Evolutionary conservation across 768 basidiomycete genomes (phyloP).

Genomic region (Holtermannia corniformis): DNA sequence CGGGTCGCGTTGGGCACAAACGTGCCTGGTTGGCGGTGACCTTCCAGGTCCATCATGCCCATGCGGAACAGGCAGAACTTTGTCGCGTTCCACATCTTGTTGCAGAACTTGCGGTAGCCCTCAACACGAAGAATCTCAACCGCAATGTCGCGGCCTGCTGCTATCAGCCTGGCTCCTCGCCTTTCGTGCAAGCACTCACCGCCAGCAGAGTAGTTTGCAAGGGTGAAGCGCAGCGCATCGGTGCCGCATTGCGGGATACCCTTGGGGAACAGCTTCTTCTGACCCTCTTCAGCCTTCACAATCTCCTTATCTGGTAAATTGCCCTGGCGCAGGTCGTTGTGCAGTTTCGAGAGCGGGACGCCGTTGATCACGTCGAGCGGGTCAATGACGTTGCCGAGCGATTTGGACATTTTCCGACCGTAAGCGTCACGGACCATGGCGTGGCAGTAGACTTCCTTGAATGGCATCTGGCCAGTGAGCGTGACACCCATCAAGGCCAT

Average conservation of each 20-base stretch:
- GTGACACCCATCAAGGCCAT: slow-evolving; percentile 90
- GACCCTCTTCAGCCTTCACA: slow-evolving; percentile 76
- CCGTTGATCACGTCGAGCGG: slow-evolving; percentile 92
- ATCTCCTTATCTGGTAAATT: slow-evolving; percentile 93
- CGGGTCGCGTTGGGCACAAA: slow-evolving; percentile 65
- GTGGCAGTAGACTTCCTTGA: slow-evolving; percentile 91
- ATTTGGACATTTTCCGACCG: slow-evolving; percentile 98
- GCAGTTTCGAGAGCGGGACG: slow-evolving; percentile 63
- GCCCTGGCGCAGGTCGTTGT: slow-evolving; percentile 75
- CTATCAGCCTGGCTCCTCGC: not conserved
- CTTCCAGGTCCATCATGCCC: slow-evolving; percentile 48
- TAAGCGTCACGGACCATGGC: slow-evolving; percentile 99
- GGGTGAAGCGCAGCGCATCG: slow-evolving; percentile 86
- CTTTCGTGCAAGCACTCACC: slow-evolving; percentile 47
- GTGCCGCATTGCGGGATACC: slow-evolving; percentile 98
- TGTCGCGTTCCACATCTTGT: slow-evolving; percentile 98
- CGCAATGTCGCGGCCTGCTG: slow-evolving; percentile 85
- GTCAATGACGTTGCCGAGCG: slow-evolving; percentile 94
- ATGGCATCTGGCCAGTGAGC: slow-evolving; percentile 83
- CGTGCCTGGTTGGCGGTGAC: slow-evolving; percentile 40
- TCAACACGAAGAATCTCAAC: slow-evolving; percentile 91
- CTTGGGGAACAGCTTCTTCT: slow-evolving; percentile 98
- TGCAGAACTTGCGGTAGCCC: slow-evolving; percentile 99
- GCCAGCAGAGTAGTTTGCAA: slow-evolving; percentile 87
- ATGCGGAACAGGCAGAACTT: slow-evolving; percentile 99